A percentile compares a stretch with the other conserved stretches of the same genome.
Evolutionary conservation across 305 asterid species (phyloP).

Genomic region (Fraxinus albicans): DNA sequence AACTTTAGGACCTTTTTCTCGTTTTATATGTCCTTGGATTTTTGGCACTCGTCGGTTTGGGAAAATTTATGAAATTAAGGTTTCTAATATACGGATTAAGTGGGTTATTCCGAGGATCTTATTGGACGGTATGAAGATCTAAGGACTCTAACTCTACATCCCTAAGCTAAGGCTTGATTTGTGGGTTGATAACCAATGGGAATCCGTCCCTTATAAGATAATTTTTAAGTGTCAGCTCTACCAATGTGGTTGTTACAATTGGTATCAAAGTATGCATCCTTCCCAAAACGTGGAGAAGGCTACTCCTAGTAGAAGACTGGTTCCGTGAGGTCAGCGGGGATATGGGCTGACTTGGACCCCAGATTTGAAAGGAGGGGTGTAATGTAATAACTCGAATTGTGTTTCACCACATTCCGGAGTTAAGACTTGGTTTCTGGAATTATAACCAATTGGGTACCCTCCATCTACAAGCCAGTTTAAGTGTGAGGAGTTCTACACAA

Average conservation of each 20-base stretch:
- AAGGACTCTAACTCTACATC: background rate
- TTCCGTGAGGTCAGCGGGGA: background rate
- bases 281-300: background rate
- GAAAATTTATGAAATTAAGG: background rate
- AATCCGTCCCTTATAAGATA: background rate
- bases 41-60: background rate
- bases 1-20: slow-evolving; percentile 4
- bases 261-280: background rate
- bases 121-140: background rate
- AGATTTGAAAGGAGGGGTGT: background rate
- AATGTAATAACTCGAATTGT: background rate
- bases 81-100: background rate
- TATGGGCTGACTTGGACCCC: background rate
- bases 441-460: background rate
- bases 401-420: background rate
- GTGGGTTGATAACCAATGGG: background rate
- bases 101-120: background rate
- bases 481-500: background rate
- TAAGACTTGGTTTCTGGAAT: background rate
- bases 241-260: background rate
- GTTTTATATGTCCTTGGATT: slow-evolving; percentile 12
- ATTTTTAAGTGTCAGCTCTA: background rate
- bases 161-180: background rate
- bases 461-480: background rate
- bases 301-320: background rate